A percentile compares a stretch with the other conserved stretches of the same genome.
These are phyloP conservation scores for Acidomyces sp. DNA, from an alignment of 495 filamentous ascomycete species.

Conservation along the genomic window DNA sequence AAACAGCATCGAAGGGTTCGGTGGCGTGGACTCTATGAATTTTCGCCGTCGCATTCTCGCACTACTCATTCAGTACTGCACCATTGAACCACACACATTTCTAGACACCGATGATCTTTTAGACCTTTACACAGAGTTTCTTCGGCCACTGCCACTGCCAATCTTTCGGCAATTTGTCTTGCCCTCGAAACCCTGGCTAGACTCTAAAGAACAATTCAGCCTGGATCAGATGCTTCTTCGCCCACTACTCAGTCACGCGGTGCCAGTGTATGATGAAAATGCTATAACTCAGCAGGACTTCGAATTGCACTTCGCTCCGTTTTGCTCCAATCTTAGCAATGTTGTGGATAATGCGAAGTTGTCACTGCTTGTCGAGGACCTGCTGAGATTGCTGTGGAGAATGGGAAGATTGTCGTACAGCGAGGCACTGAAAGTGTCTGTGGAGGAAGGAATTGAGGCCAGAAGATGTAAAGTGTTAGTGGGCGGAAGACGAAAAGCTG, in stretches of 20 bases:
- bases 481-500: conserved; percentile 33
- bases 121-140: conserved; percentile 48
- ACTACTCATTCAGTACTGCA: conserved; percentile 21
- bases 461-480: conserved; percentile 42
- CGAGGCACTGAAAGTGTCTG: conserved; percentile 35
- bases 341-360: conserved; percentile 69
- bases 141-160: conserved; percentile 52
- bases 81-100: conserved; percentile 28
- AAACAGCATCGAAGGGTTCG: conserved; percentile 28
- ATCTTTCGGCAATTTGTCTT: conserved; percentile 62
- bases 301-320: conserved; percentile 58
- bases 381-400: conserved; percentile 48
- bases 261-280: conserved; percentile 35
- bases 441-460: conserved; percentile 50
- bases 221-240: conserved; percentile 53
- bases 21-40: conserved; percentile 43
- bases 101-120: conserved; percentile 47
- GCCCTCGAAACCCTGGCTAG: conserved; percentile 18
- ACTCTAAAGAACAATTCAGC: conserved; percentile 31
- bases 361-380: conserved; percentile 57
- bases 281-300: conserved; percentile 36
- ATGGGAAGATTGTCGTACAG: conserved; percentile 33
- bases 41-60: conserved; percentile 51
- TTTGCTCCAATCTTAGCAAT: conserved; percentile 47
- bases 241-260: conserved; percentile 45